A percentile compares a stretch with the other conserved stretches of the same genome.
Evolutionary conservation across 345 rosid species (phyloP).

Genomic region (Gossypium herbaceum): DNA sequence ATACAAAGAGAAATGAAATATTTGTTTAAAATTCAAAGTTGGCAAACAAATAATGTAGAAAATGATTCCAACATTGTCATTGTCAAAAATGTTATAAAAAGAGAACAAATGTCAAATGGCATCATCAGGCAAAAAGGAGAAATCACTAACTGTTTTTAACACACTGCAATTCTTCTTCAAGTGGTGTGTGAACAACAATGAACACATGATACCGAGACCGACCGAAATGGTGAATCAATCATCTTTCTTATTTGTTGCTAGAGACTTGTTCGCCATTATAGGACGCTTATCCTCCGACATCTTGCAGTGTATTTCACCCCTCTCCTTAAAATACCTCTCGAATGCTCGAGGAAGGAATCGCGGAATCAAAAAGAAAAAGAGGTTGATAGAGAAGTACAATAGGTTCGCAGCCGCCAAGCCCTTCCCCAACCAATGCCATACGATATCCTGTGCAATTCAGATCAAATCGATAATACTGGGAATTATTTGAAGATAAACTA

Average conservation of each 20-base stretch:
- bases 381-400: conserved; percentile 60
- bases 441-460: conserved; percentile 5
- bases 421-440: conserved; percentile 63
- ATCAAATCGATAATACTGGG: background rate
- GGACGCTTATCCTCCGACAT: conserved; percentile 9
- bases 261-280: background rate
- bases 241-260: background rate
- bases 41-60: background rate
- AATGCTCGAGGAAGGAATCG: conserved; percentile 78
- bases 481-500: too few relatives aligned
- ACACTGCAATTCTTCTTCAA: background rate
- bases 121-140: background rate
- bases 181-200: background rate
- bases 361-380: conserved; percentile 73
- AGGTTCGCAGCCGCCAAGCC: conserved; percentile 51
- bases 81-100: background rate
- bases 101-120: background rate
- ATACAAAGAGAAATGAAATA: background rate
- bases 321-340: conserved; percentile 60
- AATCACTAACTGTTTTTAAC: background rate
- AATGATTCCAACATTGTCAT: background rate
- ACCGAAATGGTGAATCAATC: background rate
- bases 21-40: background rate
- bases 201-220: background rate
- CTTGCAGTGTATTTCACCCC: conserved; percentile 35